Conservation (phyloP, 1,284 basidiomycete species). For the Tetrapyrgos nigripes region DNA sequence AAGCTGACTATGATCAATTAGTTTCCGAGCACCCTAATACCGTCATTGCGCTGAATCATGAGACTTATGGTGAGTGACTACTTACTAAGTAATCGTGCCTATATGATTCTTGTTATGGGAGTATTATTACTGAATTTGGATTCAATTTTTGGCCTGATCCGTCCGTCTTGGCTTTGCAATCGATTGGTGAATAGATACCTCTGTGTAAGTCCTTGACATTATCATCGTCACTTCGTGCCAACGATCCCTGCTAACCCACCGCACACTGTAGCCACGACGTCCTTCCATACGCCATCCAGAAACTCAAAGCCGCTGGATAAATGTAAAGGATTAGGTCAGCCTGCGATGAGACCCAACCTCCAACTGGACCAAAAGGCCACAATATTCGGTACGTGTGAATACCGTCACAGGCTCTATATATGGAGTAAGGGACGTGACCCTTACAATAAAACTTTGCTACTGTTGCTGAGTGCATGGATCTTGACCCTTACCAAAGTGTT, state of each 20-base stretch:
- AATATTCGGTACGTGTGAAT: too few relatives aligned
- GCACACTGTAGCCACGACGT: slow-evolving; percentile 18
- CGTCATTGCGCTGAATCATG: slow-evolving; percentile 51
- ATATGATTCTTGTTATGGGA: too few relatives aligned
- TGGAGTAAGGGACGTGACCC: too few relatives aligned
- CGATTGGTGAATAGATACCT: slow-evolving; percentile 33
- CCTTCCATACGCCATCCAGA: slow-evolving; percentile 28
- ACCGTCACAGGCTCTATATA: too few relatives aligned
- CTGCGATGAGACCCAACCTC: too few relatives aligned
- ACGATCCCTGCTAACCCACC: too few relatives aligned
- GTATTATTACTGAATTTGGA: too few relatives aligned
- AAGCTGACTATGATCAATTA: slow-evolving; percentile 33
- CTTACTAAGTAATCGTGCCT: background rate
- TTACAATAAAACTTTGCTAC: slow-evolving; percentile 50
- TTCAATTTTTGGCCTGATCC: too few relatives aligned
- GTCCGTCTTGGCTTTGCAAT: too few relatives aligned
- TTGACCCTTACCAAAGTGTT: slow-evolving; percentile 41
- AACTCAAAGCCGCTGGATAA: slow-evolving; percentile 29
- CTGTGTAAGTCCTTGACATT: slow-evolving; percentile 44
- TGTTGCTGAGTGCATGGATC: slow-evolving; percentile 50
- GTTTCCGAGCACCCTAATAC: slow-evolving; percentile 40
- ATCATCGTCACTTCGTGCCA: too few relatives aligned
- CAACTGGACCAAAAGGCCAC: too few relatives aligned
- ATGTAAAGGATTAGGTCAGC: too few relatives aligned
- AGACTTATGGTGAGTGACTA: slow-evolving; percentile 38